Conservation (phyloP, 345 rosid species). For the Brassica rapa region DNA sequence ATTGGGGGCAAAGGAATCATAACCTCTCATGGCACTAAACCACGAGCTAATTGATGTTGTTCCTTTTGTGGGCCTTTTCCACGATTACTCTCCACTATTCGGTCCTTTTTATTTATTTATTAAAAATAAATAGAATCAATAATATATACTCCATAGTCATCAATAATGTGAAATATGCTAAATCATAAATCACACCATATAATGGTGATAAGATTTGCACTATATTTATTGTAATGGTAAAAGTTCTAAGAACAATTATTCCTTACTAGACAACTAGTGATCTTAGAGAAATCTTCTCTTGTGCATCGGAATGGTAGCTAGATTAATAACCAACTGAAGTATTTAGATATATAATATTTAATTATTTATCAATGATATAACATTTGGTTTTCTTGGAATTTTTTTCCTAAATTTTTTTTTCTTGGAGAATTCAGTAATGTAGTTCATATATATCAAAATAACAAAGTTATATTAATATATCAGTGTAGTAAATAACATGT, state of each 20-base stretch:
- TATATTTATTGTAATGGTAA: slow-evolving; percentile 3
- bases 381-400: neutral
- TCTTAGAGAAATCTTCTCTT: neutral
- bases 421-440: neutral
- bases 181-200: slow-evolving; percentile 17
- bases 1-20: slow-evolving; percentile 48
- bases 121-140: slow-evolving; percentile 27
- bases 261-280: slow-evolving; percentile 3
- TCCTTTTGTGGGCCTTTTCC: slow-evolving; percentile 61
- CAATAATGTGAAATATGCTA: slow-evolving; percentile 19
- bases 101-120: neutral
- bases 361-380: neutral
- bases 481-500: neutral
- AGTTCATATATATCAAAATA: neutral
- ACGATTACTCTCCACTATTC: slow-evolving; percentile 28
- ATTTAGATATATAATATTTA: neutral
- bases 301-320: neutral
- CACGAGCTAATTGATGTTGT: slow-evolving; percentile 55
- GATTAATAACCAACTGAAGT: neutral
- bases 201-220: slow-evolving; percentile 23
- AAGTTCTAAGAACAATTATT: neutral
- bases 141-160: slow-evolving; percentile 22
- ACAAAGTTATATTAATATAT: neutral
- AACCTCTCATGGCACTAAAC: slow-evolving; percentile 52
- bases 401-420: neutral